Base-by-base conservation (phyloP, 2,329 filamentous ascomycete species). In the Fusarium sp. region DNA sequence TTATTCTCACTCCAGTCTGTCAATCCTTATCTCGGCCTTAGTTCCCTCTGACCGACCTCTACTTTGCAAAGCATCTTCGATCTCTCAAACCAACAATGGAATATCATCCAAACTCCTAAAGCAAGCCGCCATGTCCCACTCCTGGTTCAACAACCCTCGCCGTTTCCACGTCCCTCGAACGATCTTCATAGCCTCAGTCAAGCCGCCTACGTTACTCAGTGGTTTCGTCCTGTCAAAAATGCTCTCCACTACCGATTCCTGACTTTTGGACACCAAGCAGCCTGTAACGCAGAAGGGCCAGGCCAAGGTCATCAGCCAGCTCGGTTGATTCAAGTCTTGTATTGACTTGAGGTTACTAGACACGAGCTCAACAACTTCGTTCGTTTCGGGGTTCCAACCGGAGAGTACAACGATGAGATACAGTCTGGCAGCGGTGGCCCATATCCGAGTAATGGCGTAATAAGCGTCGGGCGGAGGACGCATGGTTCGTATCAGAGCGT, bases 101-200 rank as follows among this genome's bases (percentile, higher is more conserved):
- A 62, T 45, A 32, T 44, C 36, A 7, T 45, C 63, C 30, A 51
- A 26, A 13, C 51, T 32, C 22, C n/a, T 14, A 30, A 86, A 93
- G 81, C 62, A 71, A 42, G 58, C 30, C 20, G 56, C 48, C n/a
- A 66, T 42, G 12, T 71, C 60, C 72, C 66, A 73, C 2, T 73
- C 72, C 5, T 30, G 26, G 8, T n/a, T 44, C 8, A 62, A 12
- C 3, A 17, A 7, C 15, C 41, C 56, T 8, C 62, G 38, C 6
- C 24, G 55, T n/a, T 38, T 45, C 72, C 68, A 72, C 14, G 59
- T 52, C 8, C 28, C 8, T 5, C 54, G 41, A 22, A 62, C 50
- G 20, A 71, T 61, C 3, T 50, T 39, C 15, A 66, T 50, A 18
- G 63, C 63, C 36, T 62, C 54, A 10, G 20, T 34, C 11, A 74